These are phyloP conservation scores for Niebla homalea DNA, from an alignment of 495 filamentous ascomycete species.

Conservation along the genomic window DNA sequence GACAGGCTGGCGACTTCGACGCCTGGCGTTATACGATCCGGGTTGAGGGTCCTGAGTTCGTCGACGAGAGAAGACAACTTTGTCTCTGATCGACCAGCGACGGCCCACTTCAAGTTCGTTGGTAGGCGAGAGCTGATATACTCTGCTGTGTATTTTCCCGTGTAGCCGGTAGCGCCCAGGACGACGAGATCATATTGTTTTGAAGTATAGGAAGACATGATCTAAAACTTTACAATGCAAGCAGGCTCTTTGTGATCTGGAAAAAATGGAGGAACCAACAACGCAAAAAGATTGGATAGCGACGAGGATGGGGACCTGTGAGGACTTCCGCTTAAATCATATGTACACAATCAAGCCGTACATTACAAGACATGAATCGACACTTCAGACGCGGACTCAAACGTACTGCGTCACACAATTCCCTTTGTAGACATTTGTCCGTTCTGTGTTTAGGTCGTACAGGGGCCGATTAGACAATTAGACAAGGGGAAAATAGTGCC, in stretches of 20 bases:
- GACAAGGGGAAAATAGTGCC: neutral
- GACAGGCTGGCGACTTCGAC: constrained; percentile 55
- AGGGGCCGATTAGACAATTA: no score
- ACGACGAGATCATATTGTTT: constrained; percentile 74
- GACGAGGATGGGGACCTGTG: neutral
- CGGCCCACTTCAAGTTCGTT: constrained; percentile 75
- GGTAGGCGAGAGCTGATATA: constrained; percentile 62
- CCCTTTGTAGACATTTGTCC: no score
- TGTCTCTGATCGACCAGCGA: constrained; percentile 63
- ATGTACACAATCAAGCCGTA: no score
- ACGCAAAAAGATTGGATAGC: neutral
- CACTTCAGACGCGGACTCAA: no score
- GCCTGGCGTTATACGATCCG: constrained; percentile 54
- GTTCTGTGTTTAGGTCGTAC: no score
- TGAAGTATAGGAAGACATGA: constrained; percentile 7
- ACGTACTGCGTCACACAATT: no score
- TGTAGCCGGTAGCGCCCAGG: constrained; percentile 79
- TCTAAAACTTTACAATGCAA: no score
- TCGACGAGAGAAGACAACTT: constrained; percentile 60
- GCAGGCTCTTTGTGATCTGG: no score
- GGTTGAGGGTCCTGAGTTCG: constrained; percentile 50
- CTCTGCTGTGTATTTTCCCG: constrained; percentile 64
- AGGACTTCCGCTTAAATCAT: neutral
- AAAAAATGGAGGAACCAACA: neutral
- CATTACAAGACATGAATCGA: no score